Base-by-base conservation (phyloP, 495 filamentous ascomycete species). In the Choiromyces venosus region DNA sequence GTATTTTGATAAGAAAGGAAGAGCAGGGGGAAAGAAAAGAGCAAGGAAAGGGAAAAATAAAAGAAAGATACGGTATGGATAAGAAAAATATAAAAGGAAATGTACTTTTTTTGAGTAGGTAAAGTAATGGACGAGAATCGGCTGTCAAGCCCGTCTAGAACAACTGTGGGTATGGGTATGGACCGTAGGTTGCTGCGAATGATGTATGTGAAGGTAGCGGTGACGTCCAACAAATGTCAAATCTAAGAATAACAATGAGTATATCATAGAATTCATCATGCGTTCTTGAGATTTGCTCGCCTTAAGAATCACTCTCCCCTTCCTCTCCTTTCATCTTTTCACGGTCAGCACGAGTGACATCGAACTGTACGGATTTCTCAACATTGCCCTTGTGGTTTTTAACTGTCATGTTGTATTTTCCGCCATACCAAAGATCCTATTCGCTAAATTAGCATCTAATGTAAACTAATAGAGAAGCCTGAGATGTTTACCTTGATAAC, bases 401-500 rank as follows among this genome's bases (percentile, higher is more conserved):
- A 65, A 87, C 85, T 16, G 84, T 84, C 67, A 97, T 87, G 56
- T 88, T 87, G 81, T 99, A 99, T 80, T 90, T 91, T 35, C 92
- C 93, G 33, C 90, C 88, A 67, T 92, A 81, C 35, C 89, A 87
- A 77, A 89, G 76, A 78, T 89, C 87, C 44, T 37, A 21, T 68
- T 68, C 37, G 12, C n/a, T 40, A 18, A 10, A 42, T 68, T 61
- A 40, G 66, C 38, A 68, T 39, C n/a, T 25, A 72, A 1, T 75
- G 87, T 87, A 90, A 16, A 61, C 52, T 3, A 33, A 18, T 61
- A 18, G 52, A 18, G 25, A 14, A 16, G 25, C 1, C 18, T 33
- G 7, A 33, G 35, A 91, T 84, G 80, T 91, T 56, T 37, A 68
- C 90, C 83, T 98, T 99, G 52, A 96, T 91, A 1, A 94, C 94